Evolutionary conservation across 441 rosid species (phyloP).

Genomic region (Syzygium syzygioides): DNA sequence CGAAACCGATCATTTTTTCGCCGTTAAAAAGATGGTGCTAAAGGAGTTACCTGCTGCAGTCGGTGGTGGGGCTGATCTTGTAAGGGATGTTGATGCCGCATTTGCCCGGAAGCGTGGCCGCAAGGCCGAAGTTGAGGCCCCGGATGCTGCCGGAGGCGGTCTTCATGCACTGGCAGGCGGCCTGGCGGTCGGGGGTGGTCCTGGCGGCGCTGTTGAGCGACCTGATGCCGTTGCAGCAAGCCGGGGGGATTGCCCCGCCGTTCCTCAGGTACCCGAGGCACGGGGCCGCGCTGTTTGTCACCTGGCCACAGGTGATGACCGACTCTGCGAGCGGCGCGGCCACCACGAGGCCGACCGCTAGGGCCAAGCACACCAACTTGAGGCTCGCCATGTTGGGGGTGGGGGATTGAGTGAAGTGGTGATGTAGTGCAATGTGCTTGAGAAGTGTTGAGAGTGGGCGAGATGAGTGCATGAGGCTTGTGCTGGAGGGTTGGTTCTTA

Average conservation of each 20-base stretch:
- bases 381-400: background rate
- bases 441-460: background rate
- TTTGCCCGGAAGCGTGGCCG: background rate
- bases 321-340: background rate
- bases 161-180: slow-evolving; percentile 4
- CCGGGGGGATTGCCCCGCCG: background rate
- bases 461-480: background rate
- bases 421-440: background rate
- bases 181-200: background rate
- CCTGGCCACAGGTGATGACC: background rate
- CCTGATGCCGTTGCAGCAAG: background rate
- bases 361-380: background rate
- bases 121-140: background rate
- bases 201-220: background rate
- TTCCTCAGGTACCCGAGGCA: background rate
- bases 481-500: background rate
- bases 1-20: too few relatives aligned
- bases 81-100: slow-evolving; percentile 3
- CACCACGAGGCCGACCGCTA: background rate
- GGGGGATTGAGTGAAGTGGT: background rate
- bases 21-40: background rate
- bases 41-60: slow-evolving; percentile 4
- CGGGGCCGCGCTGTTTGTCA: background rate
- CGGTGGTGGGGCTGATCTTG: slow-evolving; percentile 8
- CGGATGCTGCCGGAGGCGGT: background rate